Evolutionary conservation across 2,329 filamentous ascomycete genomes (phyloP), one percentile per base, ranked within the genome.

Genomic region (Penicillium sp.): DNA sequence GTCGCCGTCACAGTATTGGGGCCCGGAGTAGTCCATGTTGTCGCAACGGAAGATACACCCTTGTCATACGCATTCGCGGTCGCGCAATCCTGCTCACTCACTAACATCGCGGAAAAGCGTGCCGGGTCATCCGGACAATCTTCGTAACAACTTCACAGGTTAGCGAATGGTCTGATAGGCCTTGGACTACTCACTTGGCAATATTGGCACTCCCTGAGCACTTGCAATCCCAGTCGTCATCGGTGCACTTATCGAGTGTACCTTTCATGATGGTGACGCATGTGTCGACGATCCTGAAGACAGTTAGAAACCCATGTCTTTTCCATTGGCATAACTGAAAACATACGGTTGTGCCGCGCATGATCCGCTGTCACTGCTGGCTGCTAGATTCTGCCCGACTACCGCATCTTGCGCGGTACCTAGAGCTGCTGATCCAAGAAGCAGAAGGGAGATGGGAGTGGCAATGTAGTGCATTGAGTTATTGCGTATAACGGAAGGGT

Each of bases 201-300:
- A 65, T 57, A 23, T 65, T 65, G 27, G 62, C 62, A 33, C 33
- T 49, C 1, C 53, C 61, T 2, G 59, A 57, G 22, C 62, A 65
- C 35, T 64, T 65, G 56, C 62, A 65, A 26, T 65, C 61, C 62
- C 62, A 65, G 31, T 65, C 53, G 29, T 42, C 25, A 1, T 44
- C 14, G 9, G 54, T 12, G 23, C 62, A 65, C 20, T 56, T 58
- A 3, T 31, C 20, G 27, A 65, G 55, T 6, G 43, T 31, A 2
- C 18, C 44, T 29, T 56, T 52, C 62, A 65, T 64, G 11, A 44
- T 49, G 2, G 33, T 20, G 6, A 62, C 55, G 20, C 62, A 65
- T 50, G 33, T 26, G 22, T 65, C 57, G 33, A 65, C 62, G 12
- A 64, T 7, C 11, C 62, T 65, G 14, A 15, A 41, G 33, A 14